Evolutionary conservation across 306 rosid genomes (phyloP).

Genomic region (Fragaria iinumae): DNA sequence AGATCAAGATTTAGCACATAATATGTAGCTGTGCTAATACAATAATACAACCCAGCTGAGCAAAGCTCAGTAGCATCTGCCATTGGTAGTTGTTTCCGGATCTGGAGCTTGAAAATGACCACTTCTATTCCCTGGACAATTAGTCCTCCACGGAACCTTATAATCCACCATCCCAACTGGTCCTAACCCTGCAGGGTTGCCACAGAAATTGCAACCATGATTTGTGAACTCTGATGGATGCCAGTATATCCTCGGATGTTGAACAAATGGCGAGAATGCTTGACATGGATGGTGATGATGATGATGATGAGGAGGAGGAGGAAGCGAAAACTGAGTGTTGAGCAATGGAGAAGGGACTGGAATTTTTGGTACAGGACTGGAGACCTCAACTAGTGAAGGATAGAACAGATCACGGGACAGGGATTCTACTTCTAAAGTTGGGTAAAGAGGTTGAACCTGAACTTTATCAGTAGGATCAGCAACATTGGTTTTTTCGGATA

Average conservation of each 20-base stretch:
- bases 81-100: constrained; percentile 2
- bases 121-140: neutral
- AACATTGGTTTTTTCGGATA: neutral
- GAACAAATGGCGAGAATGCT: neutral
- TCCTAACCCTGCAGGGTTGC: constrained; percentile 9
- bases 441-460: constrained; percentile 11
- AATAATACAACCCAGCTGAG: neutral
- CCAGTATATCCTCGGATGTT: neutral
- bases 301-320: neutral
- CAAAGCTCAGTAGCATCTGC: constrained; percentile 12
- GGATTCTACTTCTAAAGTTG: constrained; percentile 9
- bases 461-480: neutral
- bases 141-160: constrained; percentile 10
- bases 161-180: neutral
- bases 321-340: neutral
- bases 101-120: neutral
- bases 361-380: constrained; percentile 13
- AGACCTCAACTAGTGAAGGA: constrained; percentile 12
- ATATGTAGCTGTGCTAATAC: neutral
- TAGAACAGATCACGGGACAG: constrained; percentile 9
- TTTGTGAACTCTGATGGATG: constrained; percentile 10
- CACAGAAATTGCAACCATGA: constrained; percentile 6
- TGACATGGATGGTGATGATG: neutral
- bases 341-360: constrained; percentile 8
- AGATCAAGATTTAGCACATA: neutral